Evolutionary conservation across 257 asterid species (phyloP).

Genomic region (Phtheirospermum japonicum): DNA sequence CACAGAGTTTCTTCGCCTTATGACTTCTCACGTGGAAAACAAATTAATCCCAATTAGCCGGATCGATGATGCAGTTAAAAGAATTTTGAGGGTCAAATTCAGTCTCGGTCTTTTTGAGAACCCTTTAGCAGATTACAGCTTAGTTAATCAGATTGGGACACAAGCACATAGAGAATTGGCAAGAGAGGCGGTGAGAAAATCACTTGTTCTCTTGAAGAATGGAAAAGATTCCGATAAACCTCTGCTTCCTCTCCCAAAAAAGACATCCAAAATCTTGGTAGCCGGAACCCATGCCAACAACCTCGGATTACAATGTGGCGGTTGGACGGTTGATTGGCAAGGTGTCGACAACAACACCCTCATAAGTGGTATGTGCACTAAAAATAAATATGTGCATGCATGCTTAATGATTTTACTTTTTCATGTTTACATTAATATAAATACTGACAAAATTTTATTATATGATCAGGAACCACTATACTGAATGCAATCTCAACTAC

Average conservation of each 20-base stretch:
- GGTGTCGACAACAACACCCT: conserved; percentile 38
- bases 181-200: conserved; percentile 35
- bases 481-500: conserved; percentile 32
- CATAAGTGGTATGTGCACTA: conserved; percentile 25
- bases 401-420: background rate
- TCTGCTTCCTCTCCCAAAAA: conserved; percentile 30
- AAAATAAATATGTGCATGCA: too few species aligned
- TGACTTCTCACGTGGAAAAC: conserved; percentile 41
- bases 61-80: conserved; percentile 60
- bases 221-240: conserved; percentile 22
- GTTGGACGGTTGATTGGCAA: conserved; percentile 53
- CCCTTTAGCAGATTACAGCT: conserved; percentile 50
- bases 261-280: conserved; percentile 30
- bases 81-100: conserved; percentile 62
- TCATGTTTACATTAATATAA: background rate
- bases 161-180: conserved; percentile 35
- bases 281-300: conserved; percentile 37
- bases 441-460: background rate
- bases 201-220: conserved; percentile 34
- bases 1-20: conserved; percentile 37
- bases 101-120: conserved; percentile 57
- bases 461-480: conserved; percentile 49
- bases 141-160: conserved; percentile 42
- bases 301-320: conserved; percentile 36
- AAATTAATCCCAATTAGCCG: conserved; percentile 48